Base-by-base conservation (phyloP, 306 rosid genomes). In the Lagenaria siceraria region DNA sequence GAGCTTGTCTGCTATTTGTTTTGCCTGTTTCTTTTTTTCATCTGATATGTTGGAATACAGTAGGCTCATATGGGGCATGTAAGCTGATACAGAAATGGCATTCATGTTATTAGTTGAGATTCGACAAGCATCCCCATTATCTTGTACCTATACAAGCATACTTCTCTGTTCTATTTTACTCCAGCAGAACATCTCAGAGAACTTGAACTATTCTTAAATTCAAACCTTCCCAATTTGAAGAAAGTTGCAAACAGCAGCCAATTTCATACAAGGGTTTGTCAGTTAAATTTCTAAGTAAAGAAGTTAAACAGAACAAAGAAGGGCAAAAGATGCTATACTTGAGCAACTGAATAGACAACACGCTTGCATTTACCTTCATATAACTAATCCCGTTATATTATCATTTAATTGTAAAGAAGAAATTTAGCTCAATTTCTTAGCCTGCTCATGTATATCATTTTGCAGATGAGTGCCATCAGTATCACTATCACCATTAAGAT, bases 21-120 rank as follows among this genome's bases (percentile, higher is more conserved):
- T 70, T 46, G 95, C 96, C 79, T 78, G 82, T 61, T 74, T 85
- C 93, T 89, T 94, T 87, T 88, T 93, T n/a, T 92, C 93, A 0
- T 90, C 92, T 8, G 84, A 81, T 61, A 94, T 79, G 75, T 91
- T 89, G 22, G 72, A 87, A 76, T 94, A 94, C 4, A 94, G 86
- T 52, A 94, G 78, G 86, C 98, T 91, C 84, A 94, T 40, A 83
- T 91, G 98, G 2, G 95, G 98, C 89, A 90, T 87, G 78, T 90
- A 94, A 42, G 93, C 96, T 93, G 90, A 40, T 6, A 19, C 35
- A 13, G 49, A 36, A 21, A 29, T 10, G 25, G 3, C 24, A 64
- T 18, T 64, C 27, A 4, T 36, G 10, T 36, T 64, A 64, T 36
- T 64, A 64, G 72, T 64, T 35, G 27, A 64, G 24, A 53, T 53